Conservation (phyloP, 352 stramenopile species). For the Pythium sp. region DNA sequence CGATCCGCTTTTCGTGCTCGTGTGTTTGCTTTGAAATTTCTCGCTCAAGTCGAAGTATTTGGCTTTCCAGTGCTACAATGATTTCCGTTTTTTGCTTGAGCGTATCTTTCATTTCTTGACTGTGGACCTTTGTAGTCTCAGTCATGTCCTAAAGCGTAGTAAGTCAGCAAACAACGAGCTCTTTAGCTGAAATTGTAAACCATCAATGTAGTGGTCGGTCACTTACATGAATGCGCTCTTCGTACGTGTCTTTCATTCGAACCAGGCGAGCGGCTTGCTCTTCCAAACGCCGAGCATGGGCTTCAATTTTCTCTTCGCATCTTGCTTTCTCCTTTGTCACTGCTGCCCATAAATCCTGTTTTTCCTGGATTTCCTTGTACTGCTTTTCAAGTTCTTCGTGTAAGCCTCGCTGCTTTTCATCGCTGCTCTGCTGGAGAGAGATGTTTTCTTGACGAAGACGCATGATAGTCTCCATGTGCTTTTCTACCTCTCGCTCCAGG, state of each 20-base stretch:
- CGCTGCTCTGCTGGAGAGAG: slow-evolving; percentile 40
- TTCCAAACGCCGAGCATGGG: slow-evolving; percentile 35
- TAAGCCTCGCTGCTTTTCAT: slow-evolving; percentile 29
- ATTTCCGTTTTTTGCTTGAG: slow-evolving; percentile 30
- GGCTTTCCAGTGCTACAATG: slow-evolving; percentile 35
- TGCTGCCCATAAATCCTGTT: slow-evolving; percentile 30
- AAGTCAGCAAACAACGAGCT: background rate
- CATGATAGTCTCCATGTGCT: slow-evolving; percentile 49
- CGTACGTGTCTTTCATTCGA: slow-evolving; percentile 38
- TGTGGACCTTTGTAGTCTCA: slow-evolving; percentile 22
- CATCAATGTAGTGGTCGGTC: slow-evolving; percentile 2
- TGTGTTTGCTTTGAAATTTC: slow-evolving; percentile 37
- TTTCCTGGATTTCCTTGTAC: slow-evolving; percentile 40
- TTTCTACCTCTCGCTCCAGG: slow-evolving; percentile 66
- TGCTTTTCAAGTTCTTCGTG: slow-evolving; percentile 37
- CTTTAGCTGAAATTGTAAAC: background rate
- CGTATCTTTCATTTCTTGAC: slow-evolving; percentile 26
- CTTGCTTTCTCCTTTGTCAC: slow-evolving; percentile 33
- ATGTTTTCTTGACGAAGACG: slow-evolving; percentile 58
- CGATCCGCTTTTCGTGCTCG: slow-evolving; percentile 54
- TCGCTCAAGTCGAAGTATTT: slow-evolving; percentile 44
- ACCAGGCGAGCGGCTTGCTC: slow-evolving; percentile 35
- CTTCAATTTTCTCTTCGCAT: slow-evolving; percentile 42
- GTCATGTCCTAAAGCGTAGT: slow-evolving; percentile 20
- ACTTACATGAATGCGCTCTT: slow-evolving; percentile 45